Percentiles rank a stretch among this genome's conserved stretches.
phyloP scores from a whole-genome alignment of 176 grass and related monocot genomes.

The Urochloa ruziziensis region DNA sequence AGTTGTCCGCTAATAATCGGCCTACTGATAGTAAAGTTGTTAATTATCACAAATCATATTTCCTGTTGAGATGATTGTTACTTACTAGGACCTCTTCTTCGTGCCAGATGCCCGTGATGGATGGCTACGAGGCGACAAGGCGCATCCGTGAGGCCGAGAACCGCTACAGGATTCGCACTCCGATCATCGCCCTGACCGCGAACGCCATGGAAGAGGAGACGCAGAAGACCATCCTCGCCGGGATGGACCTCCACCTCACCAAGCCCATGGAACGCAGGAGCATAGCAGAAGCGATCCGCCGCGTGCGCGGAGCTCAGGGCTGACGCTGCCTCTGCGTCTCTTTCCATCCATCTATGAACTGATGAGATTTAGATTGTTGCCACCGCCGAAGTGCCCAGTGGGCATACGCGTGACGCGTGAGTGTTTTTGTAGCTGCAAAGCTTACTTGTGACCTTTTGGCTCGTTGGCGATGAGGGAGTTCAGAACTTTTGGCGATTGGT shows the following conservation, averaged over 20 bases:
- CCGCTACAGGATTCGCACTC: constrained; percentile 25
- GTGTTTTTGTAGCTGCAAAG: not conserved
- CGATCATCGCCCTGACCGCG: constrained; percentile 61
- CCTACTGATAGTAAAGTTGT: too few species aligned
- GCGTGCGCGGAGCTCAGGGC: not conserved
- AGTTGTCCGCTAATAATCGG: too few species aligned
- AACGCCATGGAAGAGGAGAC: constrained; percentile 33
- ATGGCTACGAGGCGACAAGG: constrained; percentile 70
- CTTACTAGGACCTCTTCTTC: not conserved
- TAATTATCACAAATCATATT: too few species aligned
- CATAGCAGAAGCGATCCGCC: constrained; percentile 22
- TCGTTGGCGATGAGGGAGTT: too few species aligned
- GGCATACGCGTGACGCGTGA: too few species aligned
- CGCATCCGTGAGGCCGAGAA: constrained; percentile 56
- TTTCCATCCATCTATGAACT: not conserved
- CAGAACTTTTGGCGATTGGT: not conserved
- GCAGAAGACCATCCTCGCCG: constrained; percentile 18
- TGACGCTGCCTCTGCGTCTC: not conserved
- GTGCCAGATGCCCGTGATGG: constrained; percentile 71
- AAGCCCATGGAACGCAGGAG: constrained; percentile 44
- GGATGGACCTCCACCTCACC: constrained; percentile 63
- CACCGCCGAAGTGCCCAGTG: too few species aligned
- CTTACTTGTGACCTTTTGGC: not conserved
- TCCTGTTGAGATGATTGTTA: not conserved
- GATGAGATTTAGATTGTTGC: not conserved